These are phyloP conservation scores for Gliomastix tumulicola DNA, from an alignment of 2,329 filamentous ascomycete genomes.

Conservation along the genomic window DNA sequence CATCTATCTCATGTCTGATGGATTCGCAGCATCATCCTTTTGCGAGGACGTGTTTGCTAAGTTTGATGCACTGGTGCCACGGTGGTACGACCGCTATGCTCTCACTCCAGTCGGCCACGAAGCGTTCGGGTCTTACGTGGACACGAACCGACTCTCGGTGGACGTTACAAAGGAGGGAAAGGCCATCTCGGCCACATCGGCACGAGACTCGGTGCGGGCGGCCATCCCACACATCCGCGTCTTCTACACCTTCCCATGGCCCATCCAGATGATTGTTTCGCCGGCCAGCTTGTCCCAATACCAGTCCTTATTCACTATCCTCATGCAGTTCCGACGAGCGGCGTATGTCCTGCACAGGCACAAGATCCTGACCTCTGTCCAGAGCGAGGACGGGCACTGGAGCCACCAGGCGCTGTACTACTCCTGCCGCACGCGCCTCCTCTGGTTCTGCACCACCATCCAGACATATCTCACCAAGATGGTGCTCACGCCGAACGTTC, in stretches of 20 bases:
- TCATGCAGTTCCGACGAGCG: conserved; percentile 72
- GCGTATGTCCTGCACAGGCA: conserved; percentile 57
- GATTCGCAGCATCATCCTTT: conserved; percentile 59
- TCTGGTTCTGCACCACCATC: conserved; percentile 72
- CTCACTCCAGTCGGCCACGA: conserved; percentile 72
- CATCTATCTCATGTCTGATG: conserved; percentile 73
- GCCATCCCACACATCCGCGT: conserved; percentile 58
- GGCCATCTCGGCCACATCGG: conserved; percentile 33
- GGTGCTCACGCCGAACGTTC: conserved; percentile 56
- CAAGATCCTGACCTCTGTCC: conserved; percentile 33
- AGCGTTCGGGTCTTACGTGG: conserved; percentile 54
- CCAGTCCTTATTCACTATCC: conserved; percentile 64
- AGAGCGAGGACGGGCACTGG: conserved; percentile 25
- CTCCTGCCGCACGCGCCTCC: conserved; percentile 57
- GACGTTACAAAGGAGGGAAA: conserved; percentile 34
- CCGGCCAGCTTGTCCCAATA: conserved; percentile 59
- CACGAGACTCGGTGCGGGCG: conserved; percentile 47
- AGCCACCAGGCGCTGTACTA: conserved; percentile 45
- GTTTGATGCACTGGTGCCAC: conserved; percentile 51
- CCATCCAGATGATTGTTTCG: conserved; percentile 65
- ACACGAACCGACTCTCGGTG: conserved; percentile 57
- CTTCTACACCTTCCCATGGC: conserved; percentile 61
- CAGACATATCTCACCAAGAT: conserved; percentile 71
- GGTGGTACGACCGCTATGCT: conserved; percentile 77
- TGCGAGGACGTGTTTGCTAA: conserved; percentile 66